Conservation (phyloP, 805 yeast species). For the Candida suzukii region DNA sequence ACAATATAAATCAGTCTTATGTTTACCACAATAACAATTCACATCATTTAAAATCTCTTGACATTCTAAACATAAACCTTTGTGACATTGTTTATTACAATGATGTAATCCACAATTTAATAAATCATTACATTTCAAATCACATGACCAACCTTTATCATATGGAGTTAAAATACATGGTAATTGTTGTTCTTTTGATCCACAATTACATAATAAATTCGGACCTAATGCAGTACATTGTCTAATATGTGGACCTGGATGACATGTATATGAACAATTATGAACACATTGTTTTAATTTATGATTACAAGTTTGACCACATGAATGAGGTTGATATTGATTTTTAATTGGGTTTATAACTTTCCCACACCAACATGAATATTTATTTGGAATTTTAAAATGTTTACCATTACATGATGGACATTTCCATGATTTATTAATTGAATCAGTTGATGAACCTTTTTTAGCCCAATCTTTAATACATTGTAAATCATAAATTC, state of each 20-base stretch:
- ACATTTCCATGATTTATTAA: slow-evolving; percentile 68
- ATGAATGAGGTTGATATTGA: slow-evolving; percentile 67
- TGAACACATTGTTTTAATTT: slow-evolving; percentile 57
- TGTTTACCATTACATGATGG: slow-evolving; percentile 65
- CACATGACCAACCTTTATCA: slow-evolving; percentile 62
- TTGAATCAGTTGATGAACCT: slow-evolving; percentile 56
- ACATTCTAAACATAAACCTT: slow-evolving; percentile 81
- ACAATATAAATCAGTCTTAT: slow-evolving; percentile 37
- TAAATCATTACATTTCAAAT: slow-evolving; percentile 47
- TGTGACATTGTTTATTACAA: slow-evolving; percentile 62
- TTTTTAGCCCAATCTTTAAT: slow-evolving; percentile 80
- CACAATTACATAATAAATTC: slow-evolving; percentile 64
- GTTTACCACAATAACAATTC: slow-evolving; percentile 72
- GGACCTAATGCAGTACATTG: slow-evolving; percentile 78
- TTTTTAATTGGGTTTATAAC: slow-evolving; percentile 57
- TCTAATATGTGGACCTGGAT: slow-evolving; percentile 81
- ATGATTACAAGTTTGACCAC: slow-evolving; percentile 76
- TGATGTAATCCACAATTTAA: slow-evolving; percentile 69
- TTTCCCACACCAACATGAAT: slow-evolving; percentile 88
- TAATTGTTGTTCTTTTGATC: slow-evolving; percentile 53
- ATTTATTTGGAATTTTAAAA: slow-evolving; percentile 42
- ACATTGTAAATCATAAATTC: slow-evolving; percentile 84
- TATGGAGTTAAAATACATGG: slow-evolving; percentile 74
- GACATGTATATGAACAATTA: slow-evolving; percentile 69
- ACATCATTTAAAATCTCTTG: slow-evolving; percentile 33